Evolutionary conservation across 2,329 filamentous ascomycete species (phyloP).

Genomic region (Alternaria arborescens): DNA sequence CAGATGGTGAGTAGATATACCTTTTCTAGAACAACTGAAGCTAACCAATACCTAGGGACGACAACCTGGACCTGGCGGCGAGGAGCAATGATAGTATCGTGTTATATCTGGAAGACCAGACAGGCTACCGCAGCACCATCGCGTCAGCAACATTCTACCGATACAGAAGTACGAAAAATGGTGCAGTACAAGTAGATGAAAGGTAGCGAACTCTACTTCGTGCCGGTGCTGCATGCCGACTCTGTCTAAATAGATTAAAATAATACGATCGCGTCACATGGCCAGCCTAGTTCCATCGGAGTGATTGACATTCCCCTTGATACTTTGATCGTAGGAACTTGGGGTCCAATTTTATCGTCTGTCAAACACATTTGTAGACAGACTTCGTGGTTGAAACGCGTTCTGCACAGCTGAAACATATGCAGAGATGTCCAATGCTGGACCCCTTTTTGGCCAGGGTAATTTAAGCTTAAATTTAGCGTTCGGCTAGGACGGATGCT

Average conservation of each 20-base stretch:
- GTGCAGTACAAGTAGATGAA: not conserved
- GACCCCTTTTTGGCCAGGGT: slow-evolving; percentile 15
- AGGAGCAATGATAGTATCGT: slow-evolving; percentile 19
- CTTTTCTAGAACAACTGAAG: not conserved
- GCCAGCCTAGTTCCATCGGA: not conserved
- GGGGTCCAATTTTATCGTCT: not conserved
- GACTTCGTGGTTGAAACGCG: not conserved
- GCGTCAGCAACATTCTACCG: not conserved
- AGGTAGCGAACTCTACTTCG: not conserved
- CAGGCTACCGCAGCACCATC: slow-evolving; percentile 1
- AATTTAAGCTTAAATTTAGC: slow-evolving; percentile 31
- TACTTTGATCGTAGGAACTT: not conserved
- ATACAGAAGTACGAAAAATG: not conserved
- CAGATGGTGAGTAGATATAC: slow-evolving; percentile 73
- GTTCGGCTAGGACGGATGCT: slow-evolving; percentile 18
- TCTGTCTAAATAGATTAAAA: slow-evolving; percentile 18
- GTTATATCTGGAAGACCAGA: not conserved
- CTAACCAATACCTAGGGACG: slow-evolving; percentile 36
- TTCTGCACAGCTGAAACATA: not conserved
- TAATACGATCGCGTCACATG: slow-evolving; percentile 8
- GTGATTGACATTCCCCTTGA: not conserved
- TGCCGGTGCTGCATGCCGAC: slow-evolving; percentile 6
- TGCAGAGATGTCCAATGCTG: not conserved
- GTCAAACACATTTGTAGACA: not conserved
- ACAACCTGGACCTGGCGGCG: slow-evolving; percentile 38